Conservation (phyloP, 2,329 filamentous ascomycete species). For the Neonectria neomacrospora region DNA sequence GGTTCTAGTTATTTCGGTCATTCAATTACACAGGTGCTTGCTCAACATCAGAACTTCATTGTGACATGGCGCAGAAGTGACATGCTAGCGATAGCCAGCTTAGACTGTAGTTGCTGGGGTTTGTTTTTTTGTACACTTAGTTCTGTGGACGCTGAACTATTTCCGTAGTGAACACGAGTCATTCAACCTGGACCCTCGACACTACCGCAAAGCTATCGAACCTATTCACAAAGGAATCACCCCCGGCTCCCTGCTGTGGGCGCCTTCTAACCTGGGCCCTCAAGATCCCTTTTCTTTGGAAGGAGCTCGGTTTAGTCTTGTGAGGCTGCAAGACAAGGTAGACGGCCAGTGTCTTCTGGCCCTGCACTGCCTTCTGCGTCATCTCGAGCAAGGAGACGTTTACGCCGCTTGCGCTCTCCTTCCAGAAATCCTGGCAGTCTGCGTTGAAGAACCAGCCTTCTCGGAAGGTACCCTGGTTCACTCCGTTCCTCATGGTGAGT, state of each 20-base stretch:
- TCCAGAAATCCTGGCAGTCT: slow-evolving; percentile 13
- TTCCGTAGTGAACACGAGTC: not conserved
- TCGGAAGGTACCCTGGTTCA: not conserved
- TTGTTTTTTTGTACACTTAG: too few relatives aligned
- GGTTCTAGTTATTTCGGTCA: not conserved
- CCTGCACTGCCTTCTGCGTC: slow-evolving; percentile 11
- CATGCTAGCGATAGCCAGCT: not conserved
- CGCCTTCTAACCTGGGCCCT: slow-evolving; percentile 6
- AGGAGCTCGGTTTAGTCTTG: not conserved
- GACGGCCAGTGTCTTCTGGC: slow-evolving; percentile 1
- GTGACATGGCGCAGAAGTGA: not conserved
- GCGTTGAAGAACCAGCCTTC: slow-evolving; percentile 24
- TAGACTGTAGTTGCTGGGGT: not conserved
- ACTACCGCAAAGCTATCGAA: slow-evolving; percentile 13
- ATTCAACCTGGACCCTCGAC: slow-evolving; percentile 17
- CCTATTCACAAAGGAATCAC: slow-evolving; percentile 1
- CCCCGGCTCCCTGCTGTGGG: not conserved
- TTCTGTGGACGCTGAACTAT: too few relatives aligned
- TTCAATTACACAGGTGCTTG: not conserved
- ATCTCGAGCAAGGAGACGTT: slow-evolving; percentile 20
- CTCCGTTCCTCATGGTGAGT: not conserved
- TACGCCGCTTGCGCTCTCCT: not conserved
- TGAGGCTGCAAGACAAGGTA: slow-evolving; percentile 19
- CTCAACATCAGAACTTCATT: not conserved
- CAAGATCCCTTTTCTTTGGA: slow-evolving; percentile 19